These are phyloP conservation scores for Penicillium decumbens DNA, from an alignment of 2,329 filamentous ascomycete genomes.

Conservation along the genomic window DNA sequence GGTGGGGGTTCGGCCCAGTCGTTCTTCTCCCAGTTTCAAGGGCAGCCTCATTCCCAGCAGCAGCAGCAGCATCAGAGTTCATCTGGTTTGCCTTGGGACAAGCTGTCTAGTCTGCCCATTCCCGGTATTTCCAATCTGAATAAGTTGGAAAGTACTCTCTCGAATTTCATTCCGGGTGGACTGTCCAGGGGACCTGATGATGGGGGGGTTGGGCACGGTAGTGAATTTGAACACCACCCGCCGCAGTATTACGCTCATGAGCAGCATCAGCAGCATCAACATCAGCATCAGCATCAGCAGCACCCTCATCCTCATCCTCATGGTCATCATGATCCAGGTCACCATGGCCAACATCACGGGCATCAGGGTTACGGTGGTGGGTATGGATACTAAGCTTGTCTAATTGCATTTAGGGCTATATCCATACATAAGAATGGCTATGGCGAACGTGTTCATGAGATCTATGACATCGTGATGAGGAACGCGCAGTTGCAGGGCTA, in stretches of 20 bases:
- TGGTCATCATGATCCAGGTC: background rate
- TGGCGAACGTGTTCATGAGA: background rate
- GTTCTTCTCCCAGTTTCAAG: conserved; percentile 12
- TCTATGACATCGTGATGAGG: background rate
- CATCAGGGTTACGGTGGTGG: background rate
- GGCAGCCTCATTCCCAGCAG: conserved; percentile 21
- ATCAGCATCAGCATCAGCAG: conserved; percentile 8
- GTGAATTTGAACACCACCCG: background rate
- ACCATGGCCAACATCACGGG: background rate
- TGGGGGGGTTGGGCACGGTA: conserved; percentile 1
- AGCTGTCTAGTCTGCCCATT: conserved; percentile 24
- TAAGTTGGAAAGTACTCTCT: conserved; percentile 32
- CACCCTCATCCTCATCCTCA: background rate
- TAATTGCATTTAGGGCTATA: background rate
- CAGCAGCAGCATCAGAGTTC: conserved; percentile 16
- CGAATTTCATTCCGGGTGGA: conserved; percentile 28
- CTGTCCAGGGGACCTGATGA: conserved; percentile 19
- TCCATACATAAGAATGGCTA: background rate
- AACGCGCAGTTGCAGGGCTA: background rate
- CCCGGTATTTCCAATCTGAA: conserved; percentile 36
- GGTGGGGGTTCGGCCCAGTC: conserved; percentile 19
- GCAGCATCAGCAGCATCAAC: conserved; percentile 8
- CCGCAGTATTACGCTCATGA: conserved; percentile 4
- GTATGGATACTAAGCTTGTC: background rate
- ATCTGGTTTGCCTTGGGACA: conserved; percentile 23